Conservation (phyloP, 148 eudicot species). For the Silene latifolia region DNA sequence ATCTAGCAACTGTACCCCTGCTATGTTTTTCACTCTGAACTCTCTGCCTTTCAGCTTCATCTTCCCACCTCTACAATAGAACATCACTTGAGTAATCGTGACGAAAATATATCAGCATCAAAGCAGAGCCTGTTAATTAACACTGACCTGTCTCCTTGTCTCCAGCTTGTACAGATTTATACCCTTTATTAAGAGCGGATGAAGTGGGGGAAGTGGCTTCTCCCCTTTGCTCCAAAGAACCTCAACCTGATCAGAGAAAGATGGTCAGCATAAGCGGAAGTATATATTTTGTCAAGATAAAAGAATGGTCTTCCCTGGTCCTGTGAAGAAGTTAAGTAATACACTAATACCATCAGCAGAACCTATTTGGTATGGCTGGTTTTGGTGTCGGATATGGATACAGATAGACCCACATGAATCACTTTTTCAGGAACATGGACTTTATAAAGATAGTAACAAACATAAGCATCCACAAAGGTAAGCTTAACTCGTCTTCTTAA, state of each 20-base stretch:
- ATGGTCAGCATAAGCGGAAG: background rate
- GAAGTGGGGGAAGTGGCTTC: constrained; percentile 75
- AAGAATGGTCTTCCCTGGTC: background rate
- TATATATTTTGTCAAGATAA: background rate
- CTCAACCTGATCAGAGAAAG: constrained; percentile 50
- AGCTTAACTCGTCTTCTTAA: too few relatives aligned
- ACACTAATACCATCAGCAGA: too few relatives aligned
- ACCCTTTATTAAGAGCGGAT: constrained; percentile 80
- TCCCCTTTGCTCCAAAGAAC: constrained; percentile 87
- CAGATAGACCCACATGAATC: too few relatives aligned
- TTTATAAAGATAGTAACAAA: too few relatives aligned
- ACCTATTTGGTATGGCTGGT: too few relatives aligned
- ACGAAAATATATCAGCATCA: background rate
- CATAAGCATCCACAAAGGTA: too few relatives aligned
- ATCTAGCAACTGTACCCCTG: constrained; percentile 65
- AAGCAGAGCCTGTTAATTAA: background rate
- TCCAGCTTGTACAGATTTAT: constrained; percentile 72
- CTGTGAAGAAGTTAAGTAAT: too few relatives aligned
- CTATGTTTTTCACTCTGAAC: constrained; percentile 62
- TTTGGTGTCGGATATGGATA: too few relatives aligned
- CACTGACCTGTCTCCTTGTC: constrained; percentile 65
- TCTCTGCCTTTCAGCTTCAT: constrained; percentile 65
- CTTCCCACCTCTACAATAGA: constrained; percentile 57
- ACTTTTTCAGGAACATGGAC: too few relatives aligned
- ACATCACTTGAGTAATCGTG: background rate